Percentiles rank a stretch among this genome's conserved stretches.
phyloP scores from a whole-genome alignment of 2,329 filamentous ascomycete genomes.

The Hymenoscyphus fructigenus region DNA sequence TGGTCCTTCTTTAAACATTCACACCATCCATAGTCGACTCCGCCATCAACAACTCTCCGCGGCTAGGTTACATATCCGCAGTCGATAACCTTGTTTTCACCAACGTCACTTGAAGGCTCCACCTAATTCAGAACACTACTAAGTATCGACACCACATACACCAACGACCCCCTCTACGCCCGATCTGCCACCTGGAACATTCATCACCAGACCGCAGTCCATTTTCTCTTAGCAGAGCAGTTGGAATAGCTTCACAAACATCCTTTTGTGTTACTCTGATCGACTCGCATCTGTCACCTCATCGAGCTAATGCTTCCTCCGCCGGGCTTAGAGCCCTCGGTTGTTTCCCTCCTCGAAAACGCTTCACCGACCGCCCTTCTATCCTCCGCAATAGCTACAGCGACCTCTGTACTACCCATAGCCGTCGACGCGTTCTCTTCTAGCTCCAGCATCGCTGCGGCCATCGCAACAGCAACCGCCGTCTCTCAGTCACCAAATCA shows the following conservation, averaged over 20 bases:
- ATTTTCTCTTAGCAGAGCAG: not conserved
- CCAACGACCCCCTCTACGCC: not conserved
- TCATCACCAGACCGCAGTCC: not conserved
- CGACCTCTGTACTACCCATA: constrained; percentile 26
- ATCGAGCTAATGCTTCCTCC: constrained; percentile 31
- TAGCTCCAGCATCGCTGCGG: constrained; percentile 29
- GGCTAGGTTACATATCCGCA: no score
- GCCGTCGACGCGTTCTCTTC: constrained; percentile 34
- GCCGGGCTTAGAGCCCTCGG: constrained; percentile 32
- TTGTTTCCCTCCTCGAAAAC: constrained; percentile 25
- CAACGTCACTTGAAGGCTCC: not conserved
- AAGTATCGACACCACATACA: constrained; percentile 1
- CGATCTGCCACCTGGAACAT: not conserved
- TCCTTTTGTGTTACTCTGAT: not conserved
- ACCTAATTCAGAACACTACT: not conserved
- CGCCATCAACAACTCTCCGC: no score
- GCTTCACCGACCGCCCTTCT: constrained; percentile 25
- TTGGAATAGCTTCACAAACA: not conserved
- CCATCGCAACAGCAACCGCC: constrained; percentile 32
- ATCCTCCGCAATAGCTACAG: constrained; percentile 27
- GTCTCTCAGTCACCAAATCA: constrained; percentile 22
- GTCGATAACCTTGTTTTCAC: no score
- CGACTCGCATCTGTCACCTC: not conserved
- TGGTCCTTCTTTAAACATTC: no score
- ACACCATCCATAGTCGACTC: no score